A percentile compares a stretch with the other conserved stretches of the same genome.
Conservation (phyloP, 108 stramenopile genomes). For the Fistulifera solaris region DNA sequence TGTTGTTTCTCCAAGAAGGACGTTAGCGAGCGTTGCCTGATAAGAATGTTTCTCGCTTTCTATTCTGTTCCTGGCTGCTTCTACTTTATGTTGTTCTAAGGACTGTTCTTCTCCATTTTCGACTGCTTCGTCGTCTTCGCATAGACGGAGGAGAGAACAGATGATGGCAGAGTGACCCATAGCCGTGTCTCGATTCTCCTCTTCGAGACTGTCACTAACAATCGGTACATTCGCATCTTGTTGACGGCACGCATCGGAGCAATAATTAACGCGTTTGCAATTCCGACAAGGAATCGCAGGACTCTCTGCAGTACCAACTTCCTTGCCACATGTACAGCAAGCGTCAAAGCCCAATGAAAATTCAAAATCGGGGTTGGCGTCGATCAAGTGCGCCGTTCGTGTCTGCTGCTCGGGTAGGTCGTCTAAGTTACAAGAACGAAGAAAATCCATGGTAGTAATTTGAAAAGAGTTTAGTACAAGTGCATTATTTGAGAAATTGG, state of each 20-base stretch:
- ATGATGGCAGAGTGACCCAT: conserved; percentile 67
- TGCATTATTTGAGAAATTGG: too few species aligned
- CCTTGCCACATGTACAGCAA: conserved; percentile 35
- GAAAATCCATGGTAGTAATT: conserved; percentile 14
- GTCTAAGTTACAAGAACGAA: conserved; percentile 7
- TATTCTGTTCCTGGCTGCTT: conserved; percentile 59
- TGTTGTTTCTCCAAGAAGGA: conserved; percentile 42
- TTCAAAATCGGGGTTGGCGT: conserved; percentile 20
- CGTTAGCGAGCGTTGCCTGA: conserved; percentile 80
- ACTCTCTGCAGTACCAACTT: not conserved
- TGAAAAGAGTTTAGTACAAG: too few species aligned
- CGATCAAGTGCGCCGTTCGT: conserved; percentile 12
- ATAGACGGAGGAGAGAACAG: conserved; percentile 56
- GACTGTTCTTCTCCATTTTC: conserved; percentile 22
- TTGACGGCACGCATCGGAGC: conserved; percentile 48
- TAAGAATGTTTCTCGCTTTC: conserved; percentile 77
- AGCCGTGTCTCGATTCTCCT: conserved; percentile 36
- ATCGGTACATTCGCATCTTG: conserved; percentile 26
- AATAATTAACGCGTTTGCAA: conserved; percentile 70
- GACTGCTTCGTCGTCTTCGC: conserved; percentile 62
- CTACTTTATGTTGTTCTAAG: conserved; percentile 14
- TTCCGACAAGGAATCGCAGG: conserved; percentile 29
- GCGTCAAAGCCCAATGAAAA: conserved; percentile 41
- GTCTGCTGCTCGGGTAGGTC: conserved; percentile 22
- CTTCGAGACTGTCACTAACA: conserved; percentile 16